Conservation (phyloP, 2,329 filamentous ascomycete species). For the Phialophora tarda region DNA sequence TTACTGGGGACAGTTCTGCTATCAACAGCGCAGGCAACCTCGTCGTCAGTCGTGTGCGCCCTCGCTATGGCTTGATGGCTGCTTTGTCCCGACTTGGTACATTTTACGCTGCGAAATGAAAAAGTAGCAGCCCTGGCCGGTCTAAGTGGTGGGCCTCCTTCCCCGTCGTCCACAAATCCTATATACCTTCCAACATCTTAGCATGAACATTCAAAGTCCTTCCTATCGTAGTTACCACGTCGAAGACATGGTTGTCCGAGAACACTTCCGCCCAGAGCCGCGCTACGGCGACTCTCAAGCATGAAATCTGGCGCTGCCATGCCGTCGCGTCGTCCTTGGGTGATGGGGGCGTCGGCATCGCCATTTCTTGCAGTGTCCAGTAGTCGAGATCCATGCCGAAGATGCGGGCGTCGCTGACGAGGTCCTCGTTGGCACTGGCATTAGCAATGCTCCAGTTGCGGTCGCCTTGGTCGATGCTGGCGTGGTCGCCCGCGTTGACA, state of each 20-base stretch:
- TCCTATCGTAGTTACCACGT: slow-evolving; percentile 33
- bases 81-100: background rate
- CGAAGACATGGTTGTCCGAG: slow-evolving; percentile 52
- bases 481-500: background rate
- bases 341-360: slow-evolving; percentile 4
- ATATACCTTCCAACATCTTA: slow-evolving; percentile 13
- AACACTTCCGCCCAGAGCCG: slow-evolving; percentile 44
- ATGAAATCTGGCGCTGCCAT: slow-evolving; percentile 13
- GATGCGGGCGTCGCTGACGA: background rate
- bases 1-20: background rate
- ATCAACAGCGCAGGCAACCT: background rate
- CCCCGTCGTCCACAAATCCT: background rate
- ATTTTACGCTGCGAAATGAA: background rate
- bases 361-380: slow-evolving; percentile 1
- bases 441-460: background rate
- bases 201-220: slow-evolving; percentile 10
- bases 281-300: slow-evolving; percentile 29
- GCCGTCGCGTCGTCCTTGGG: slow-evolving; percentile 6
- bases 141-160: background rate
- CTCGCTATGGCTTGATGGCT: background rate
- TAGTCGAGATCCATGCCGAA: slow-evolving; percentile 5
- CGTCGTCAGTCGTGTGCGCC: background rate
- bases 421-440: background rate
- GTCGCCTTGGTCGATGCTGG: background rate
- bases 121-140: background rate